Base-by-base conservation (phyloP, 2,329 filamentous ascomycete species). In the Paecilomyces niveus region DNA sequence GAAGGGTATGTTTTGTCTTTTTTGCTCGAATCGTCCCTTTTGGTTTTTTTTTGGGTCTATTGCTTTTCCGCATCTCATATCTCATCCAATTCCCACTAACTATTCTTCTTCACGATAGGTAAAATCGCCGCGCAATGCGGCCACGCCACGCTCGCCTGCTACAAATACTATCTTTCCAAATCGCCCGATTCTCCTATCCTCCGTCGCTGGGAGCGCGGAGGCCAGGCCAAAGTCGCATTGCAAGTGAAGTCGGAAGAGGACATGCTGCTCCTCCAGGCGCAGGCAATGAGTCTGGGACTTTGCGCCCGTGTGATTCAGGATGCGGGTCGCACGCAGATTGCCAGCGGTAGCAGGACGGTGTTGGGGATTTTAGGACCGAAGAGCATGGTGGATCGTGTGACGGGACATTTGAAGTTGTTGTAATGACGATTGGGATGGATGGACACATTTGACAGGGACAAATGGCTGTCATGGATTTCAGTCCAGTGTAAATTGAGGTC, bases 71-170 rank as follows among this genome's bases (percentile, higher is more conserved):
- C 24, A 31, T 29, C 24, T 10, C 11, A 4, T 3, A 39, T 53
- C 26, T 3, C 39, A n/a, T 51, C n/a, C 52, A 18, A 35, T 35
- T 18, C 24, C 54, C 49, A 63, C 57, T 54, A n/a, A 31, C 51
- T 24, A 22, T 52, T 32, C 6, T 32, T 33, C 22, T 18, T 57
- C 35, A 26, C 33, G 45, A 53, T 63, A 96, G 93, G 93, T 68
- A 99, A 99, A 82, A 97, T 97, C 68, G 94, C 91, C 58, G 94
- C 94, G 7, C 94, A 97, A 77, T 93, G 89, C 77, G 89, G 88
- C 54, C 94, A 97, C 76, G 94, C 94, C n/a, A 96, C 93, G 2
- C 86, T 99, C 58, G 92, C 93, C 57, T 97, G 93, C 83, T 99
- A 96, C 85, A 97, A 97, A 79, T 80, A 86, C 59, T 85, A 95